Evolutionary conservation across 352 stramenopile species (phyloP), one percentile per base, ranked within the genome.

Genomic region (Phytopythium litorale): DNA sequence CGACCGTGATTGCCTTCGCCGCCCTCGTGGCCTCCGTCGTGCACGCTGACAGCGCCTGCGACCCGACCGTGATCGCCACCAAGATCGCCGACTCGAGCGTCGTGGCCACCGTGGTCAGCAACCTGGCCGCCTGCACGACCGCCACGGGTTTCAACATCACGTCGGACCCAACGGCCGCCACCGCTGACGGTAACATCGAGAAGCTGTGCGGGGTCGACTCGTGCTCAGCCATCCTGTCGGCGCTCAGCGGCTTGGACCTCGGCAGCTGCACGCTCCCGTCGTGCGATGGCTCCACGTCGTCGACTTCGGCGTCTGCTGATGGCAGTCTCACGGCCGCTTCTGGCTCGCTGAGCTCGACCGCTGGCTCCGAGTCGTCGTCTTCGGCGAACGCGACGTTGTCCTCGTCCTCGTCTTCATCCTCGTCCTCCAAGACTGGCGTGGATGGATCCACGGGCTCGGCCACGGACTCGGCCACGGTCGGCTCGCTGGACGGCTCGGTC

Each of bases 101-200:
- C 12, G 16, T 58, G 9, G 1, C 4, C 30, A 37, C 53, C 11
- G 53, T 58, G 35, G 2, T 48, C 19, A 35, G 19, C 53, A 58
- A 58, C 21, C 37, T 58, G 19, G 30, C 53, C 19, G 53, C 7
- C 18, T 58, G 53, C 35, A 58, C 53, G 16, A 15, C 21, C 53
- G 37, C 33, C 53, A 49, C 53, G 33, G 53, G 53, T n/a, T 58
- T 58, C 35, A 58, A 58, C 53, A 33, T 58, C 33, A 58, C 53
- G 53, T 16, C 53, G 1, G 53, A 58, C 53, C 53, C 53, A 19
- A 37, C 37, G 8, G 53, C 53, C 33, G 53, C 53, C 35, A 58
- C 33, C 1, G 33, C 53, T 13, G n/a, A 8, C 9, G 53, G 38
- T 35, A 58, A 58, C 53, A 30, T 28, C 53, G 53, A 12, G 35